Base-by-base conservation (phyloP, 2,329 filamentous ascomycete species). In the Pyrenophora graminea region DNA sequence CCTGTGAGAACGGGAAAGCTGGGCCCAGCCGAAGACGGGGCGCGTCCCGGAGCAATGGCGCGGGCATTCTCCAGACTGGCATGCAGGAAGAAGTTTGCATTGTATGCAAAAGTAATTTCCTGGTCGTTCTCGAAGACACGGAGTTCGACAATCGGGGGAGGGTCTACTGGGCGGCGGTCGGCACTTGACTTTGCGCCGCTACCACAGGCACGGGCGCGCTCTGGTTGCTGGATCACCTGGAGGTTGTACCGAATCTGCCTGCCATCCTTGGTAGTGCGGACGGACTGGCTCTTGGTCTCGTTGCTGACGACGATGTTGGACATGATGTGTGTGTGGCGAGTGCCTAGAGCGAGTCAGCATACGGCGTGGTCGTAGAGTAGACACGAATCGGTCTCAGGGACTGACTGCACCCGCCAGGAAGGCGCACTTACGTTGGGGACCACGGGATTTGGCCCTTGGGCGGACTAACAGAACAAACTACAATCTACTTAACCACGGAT, bases 11-110 rank as follows among this genome's bases (percentile, higher is more conserved):
- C 92, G 0, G 94, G 89, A 37, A 88, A 86, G 51, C 85, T 87
- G 42, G 85, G 49, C 4, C 39, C 84, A 9, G 88, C 83, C n/a
- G 85, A 25, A 6, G 71, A 47, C 81, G 82, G 10, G 85, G 84
- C 85, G 60, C 91, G 88, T 43, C 89, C 89, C 52, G 91, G 88
- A 15, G 91, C 91, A 53, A 97, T 88, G 25, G 86, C 84, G 32
- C 92, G 89, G 23, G 91, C 89, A 63, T 90, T 86, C 69, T 97
- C 91, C 52, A 99, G 81, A 5, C 91, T 97, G 44, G 92, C 68
- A 67, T 91, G 97, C 34, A 97, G 86, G 77, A 99, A 97, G 82
- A 97, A 97, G 76, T 96, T 96, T 69, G 92, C 92, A 69, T 96
- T 93, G 79, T 97, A 96, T 52, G 85, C 83, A 67, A 96, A 96